Evolutionary conservation across 2,329 filamentous ascomycete genomes (phyloP).

Genomic region (Aureobasidium subglaciale): DNA sequence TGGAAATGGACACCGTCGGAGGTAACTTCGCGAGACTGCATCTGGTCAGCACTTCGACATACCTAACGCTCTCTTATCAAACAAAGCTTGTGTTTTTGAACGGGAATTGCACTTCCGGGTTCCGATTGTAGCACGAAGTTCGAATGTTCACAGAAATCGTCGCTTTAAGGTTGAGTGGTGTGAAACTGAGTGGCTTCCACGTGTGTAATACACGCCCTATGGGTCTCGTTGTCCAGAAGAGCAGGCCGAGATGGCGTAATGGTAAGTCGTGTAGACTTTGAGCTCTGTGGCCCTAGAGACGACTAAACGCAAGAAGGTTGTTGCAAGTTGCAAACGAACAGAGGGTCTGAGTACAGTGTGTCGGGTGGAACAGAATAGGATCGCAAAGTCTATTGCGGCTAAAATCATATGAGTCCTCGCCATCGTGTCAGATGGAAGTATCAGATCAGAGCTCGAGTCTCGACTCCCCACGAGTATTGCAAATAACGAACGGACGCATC

Average conservation of each 20-base stretch:
- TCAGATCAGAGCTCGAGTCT: background rate
- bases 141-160: no score
- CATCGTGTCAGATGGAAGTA: background rate
- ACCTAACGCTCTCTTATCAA: no score
- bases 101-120: no score
- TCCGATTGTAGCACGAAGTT: no score
- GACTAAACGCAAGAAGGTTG: background rate
- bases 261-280: background rate
- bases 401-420: background rate
- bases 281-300: background rate
- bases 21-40: no score
- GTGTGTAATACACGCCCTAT: background rate
- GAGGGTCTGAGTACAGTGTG: background rate
- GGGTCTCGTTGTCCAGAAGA: no score
- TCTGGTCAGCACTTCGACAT: no score
- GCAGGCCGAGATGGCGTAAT: background rate
- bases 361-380: background rate
- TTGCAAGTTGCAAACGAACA: background rate
- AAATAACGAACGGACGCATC: background rate
- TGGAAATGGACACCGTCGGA: no score
- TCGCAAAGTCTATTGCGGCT: no score
- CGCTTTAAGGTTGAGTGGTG: background rate
- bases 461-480: background rate
- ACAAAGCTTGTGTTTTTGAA: no score
- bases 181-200: slow-evolving; percentile 7